Percentiles rank a stretch among this genome's conserved stretches.
These are phyloP conservation scores for Begonia fuchsioides DNA, from an alignment of 306 rosid genomes.

Conservation along the genomic window DNA sequence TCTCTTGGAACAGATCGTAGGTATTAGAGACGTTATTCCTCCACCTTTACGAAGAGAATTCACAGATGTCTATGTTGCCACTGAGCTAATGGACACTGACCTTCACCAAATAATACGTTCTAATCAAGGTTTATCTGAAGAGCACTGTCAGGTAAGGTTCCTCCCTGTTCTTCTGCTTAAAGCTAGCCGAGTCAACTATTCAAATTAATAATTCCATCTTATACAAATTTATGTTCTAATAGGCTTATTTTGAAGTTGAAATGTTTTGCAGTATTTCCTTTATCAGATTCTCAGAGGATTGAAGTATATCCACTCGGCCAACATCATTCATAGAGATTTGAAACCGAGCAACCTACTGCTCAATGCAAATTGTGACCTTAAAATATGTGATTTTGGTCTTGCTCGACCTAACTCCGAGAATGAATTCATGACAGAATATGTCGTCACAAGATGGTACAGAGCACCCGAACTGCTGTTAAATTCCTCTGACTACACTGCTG, in stretches of 20 bases:
- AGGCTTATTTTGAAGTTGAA: constrained; percentile 16
- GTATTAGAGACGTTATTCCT: constrained; percentile 73
- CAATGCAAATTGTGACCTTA: constrained; percentile 86
- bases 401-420: constrained; percentile 75
- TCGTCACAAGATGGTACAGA: constrained; percentile 96
- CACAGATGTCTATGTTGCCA: constrained; percentile 64
- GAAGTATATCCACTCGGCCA: constrained; percentile 84
- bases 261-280: constrained; percentile 80
- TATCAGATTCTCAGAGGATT: constrained; percentile 94
- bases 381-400: constrained; percentile 92
- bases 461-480: constrained; percentile 92
- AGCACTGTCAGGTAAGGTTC: constrained; percentile 65
- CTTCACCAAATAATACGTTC: constrained; percentile 95
- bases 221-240: neutral
- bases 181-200: too few species aligned
- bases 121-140: constrained; percentile 78
- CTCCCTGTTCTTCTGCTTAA: neutral
- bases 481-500: constrained; percentile 87
- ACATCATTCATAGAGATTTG: constrained; percentile 83
- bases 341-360: constrained; percentile 84
- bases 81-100: constrained; percentile 94
- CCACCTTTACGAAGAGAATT: constrained; percentile 88
- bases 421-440: constrained; percentile 89
- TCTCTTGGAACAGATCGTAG: constrained; percentile 51
- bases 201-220: too few species aligned